Evolutionary conservation across 2,329 filamentous ascomycete genomes (phyloP), one percentile per base, ranked within the genome.

Genomic region (Macroventuria anomochaeta): DNA sequence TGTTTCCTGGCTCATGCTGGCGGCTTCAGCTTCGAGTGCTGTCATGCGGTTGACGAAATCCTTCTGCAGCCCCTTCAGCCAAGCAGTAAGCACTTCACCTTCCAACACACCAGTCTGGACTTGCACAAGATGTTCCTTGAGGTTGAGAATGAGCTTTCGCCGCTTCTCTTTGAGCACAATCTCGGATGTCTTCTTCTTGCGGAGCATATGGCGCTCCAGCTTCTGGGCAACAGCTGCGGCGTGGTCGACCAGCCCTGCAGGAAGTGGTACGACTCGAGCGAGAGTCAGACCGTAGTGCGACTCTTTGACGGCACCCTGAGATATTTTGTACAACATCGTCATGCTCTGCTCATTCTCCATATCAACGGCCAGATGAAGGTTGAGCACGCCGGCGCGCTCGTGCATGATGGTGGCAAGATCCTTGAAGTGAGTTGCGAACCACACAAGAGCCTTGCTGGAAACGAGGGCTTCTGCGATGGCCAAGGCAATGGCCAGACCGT

Each of bases 361-460:
- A 34, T 92, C 83, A 0, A 93, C 89, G 0, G 85, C 83, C 2
- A 97, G 82, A 68, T 97, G 92, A 2, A 96, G 78, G 61, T 91
- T 96, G 20, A 93, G 80, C 0, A 97, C 91, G 0, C 92, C 92
- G 13, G 84, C 85, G 10, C 90, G 84, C 59, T 92, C 87, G 1
- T 83, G 80, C 55, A 97, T 80, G 29, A 93, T 90, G 2, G 82
- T 83, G 0, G 92, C 88, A 2, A 99, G 80, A 57, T 97, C 90
- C 29, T 85, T 81, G 69, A 97, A 99, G 69, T 99, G 96, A 0
- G 95, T 97, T 1, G 89, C 91, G 74, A 99, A 99, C 87, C 91
- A 97, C 0, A 97, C 86, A 0, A 90, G 81, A 0, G 92, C 88
- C 55, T 85, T 83, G 62, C 86, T 95, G 54, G 92, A 84, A 4